phyloP scores from a whole-genome alignment of 345 rosid genomes.

The Linum usitatissimum region DNA sequence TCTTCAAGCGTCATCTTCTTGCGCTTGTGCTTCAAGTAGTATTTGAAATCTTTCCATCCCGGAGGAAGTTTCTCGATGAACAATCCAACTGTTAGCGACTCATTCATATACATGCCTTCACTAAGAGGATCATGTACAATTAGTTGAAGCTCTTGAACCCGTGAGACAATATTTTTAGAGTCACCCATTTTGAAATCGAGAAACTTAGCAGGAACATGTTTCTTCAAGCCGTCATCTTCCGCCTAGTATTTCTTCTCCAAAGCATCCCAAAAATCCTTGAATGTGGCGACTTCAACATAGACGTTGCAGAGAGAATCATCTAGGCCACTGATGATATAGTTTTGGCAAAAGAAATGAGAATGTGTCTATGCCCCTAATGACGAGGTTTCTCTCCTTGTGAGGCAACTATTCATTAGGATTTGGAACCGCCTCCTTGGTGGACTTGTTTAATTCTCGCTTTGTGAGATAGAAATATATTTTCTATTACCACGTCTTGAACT shows the following conservation, averaged over 20 bases:
- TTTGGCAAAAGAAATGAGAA: background rate
- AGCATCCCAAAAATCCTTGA: background rate
- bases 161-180: background rate
- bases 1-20: conserved; percentile 4
- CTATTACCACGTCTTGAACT: too few relatives aligned
- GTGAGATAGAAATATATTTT: too few relatives aligned
- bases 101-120: background rate
- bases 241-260: conserved; percentile 2
- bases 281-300: background rate
- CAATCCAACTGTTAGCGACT: background rate
- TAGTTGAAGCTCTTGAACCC: background rate
- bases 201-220: background rate
- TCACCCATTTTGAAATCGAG: conserved; percentile 2
- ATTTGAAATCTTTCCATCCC: background rate
- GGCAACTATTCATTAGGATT: background rate
- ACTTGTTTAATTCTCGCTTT: background rate
- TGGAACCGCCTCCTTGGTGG: background rate
- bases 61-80: conserved; percentile 1
- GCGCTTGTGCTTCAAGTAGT: conserved; percentile 1
- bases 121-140: background rate
- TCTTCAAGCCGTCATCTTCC: background rate
- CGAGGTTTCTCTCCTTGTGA: background rate
- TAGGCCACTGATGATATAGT: background rate
- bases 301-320: background rate
- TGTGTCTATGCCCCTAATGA: background rate